A percentile compares a stretch with the other conserved stretches of the same genome.
These are phyloP conservation scores for Poa annua DNA, from an alignment of 176 grass and related monocot species.

Conservation along the genomic window DNA sequence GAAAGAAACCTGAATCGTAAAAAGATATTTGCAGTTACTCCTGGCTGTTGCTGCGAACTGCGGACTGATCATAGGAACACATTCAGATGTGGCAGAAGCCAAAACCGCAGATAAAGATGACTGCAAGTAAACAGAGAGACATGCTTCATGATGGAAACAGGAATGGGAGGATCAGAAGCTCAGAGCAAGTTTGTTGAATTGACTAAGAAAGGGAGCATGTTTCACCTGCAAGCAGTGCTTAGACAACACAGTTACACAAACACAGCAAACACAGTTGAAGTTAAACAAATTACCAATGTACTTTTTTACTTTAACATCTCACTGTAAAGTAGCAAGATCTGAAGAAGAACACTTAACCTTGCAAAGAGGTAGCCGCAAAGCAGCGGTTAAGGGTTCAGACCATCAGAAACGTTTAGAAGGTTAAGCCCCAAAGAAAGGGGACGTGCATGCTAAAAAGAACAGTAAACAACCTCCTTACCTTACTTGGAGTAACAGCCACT, in stretches of 20 bases:
- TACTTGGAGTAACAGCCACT: conserved; percentile 43
- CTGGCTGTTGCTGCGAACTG: not conserved
- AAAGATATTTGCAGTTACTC: not conserved
- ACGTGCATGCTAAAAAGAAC: conserved; percentile 27
- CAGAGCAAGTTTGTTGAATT: not conserved
- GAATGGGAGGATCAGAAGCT: not conserved
- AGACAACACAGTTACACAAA: too few species aligned
- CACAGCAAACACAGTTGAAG: not conserved
- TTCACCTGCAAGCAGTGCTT: not conserved
- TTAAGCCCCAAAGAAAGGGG: conserved; percentile 32
- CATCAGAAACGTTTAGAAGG: conserved; percentile 46
- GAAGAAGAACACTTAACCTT: conserved; percentile 13
- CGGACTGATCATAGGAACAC: not conserved
- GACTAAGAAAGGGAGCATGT: not conserved
- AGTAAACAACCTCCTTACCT: conserved; percentile 34
- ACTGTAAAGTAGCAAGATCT: conserved; percentile 29
- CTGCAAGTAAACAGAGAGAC: conserved; percentile 2
- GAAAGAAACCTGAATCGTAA: not conserved
- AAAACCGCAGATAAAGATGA: conserved; percentile 13
- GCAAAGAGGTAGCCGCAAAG: conserved; percentile 47
- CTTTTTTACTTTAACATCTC: not conserved
- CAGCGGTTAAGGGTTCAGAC: conserved; percentile 31
- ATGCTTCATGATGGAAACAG: not conserved
- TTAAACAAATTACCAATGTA: conserved; percentile 21
- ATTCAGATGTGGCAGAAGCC: not conserved